These are phyloP conservation scores for Paramecium pentaurelia DNA, from an alignment of 73 alveolate genomes.

Conservation along the genomic window DNA sequence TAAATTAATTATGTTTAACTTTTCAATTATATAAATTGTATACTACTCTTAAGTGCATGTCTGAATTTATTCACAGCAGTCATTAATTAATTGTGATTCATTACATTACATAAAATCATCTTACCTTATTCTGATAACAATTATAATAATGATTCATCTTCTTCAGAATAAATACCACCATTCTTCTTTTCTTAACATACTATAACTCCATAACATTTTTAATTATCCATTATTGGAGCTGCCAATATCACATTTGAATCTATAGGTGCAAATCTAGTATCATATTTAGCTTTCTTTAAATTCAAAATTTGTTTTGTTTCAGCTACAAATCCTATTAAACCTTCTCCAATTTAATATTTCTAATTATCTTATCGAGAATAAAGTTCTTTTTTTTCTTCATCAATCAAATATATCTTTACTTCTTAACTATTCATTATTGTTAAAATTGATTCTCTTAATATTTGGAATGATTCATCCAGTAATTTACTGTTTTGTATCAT, in stretches of 20 bases:
- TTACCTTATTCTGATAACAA: constrained; percentile 17
- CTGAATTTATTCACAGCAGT: neutral
- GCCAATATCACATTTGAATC: constrained; percentile 16
- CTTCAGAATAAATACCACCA: neutral
- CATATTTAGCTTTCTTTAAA: constrained; percentile 38
- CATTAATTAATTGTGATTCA: constrained; percentile 15
- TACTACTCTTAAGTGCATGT: neutral
- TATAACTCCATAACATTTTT: constrained; percentile 25
- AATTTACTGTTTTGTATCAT: neutral
- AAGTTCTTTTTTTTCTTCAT: constrained; percentile 35
- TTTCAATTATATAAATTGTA: neutral
- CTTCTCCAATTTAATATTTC: constrained; percentile 17
- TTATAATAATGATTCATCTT: constrained; percentile 21
- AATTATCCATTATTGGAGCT: constrained; percentile 1
- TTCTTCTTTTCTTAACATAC: neutral
- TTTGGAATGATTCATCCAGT: constrained; percentile 27
- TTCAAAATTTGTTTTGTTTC: neutral
- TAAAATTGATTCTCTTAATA: neutral
- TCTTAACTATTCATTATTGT: constrained; percentile 1
- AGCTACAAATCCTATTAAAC: constrained; percentile 30
- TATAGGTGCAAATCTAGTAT: neutral
- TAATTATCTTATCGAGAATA: constrained; percentile 11
- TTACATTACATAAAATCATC: neutral
- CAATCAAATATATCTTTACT: neutral
- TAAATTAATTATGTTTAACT: neutral